Base-by-base conservation (phyloP, 768 basidiomycete genomes). In the Piloderma croceum region DNA sequence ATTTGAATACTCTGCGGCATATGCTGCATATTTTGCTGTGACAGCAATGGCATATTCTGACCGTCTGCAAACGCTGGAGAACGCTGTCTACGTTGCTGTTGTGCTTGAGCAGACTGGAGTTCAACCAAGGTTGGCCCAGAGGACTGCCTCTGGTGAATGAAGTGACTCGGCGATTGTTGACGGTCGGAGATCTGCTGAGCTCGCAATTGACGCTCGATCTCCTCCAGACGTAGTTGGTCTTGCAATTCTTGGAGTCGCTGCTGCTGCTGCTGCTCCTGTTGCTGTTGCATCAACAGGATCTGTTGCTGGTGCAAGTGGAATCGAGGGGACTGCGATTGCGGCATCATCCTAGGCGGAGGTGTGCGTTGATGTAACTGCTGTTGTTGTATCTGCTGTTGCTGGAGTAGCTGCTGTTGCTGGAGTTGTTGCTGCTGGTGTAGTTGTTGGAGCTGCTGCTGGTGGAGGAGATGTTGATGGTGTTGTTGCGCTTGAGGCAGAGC, bases 291-390 rank as follows among this genome's bases (percentile, higher is more conserved):
- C 31, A 80, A 66, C 42, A 83, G 57, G 38, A 79, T 72, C 54
- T 85, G 85, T 34, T 83, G 78, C 43, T 85, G 71, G 53, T 83
- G 80, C 43, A 85, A 83, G 42, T 82, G 74, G 59, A 87, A 84
- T 15, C 83, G 76, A n/a, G 83, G 84, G 3, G 85, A 86, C 50
- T 85, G 84, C 3, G 82, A 79, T 17, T 76, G 73, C 5, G 83
- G 78, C 21, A 77, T 74, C 78, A 86, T 79, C 29, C 83, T 74
- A 21, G 85, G 83, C 21, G 85, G 81, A 2, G 86, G 81, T 0
- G 82, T 81, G 20, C 67, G 69, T 42, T 70, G 71, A 45, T 68
- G 70, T 38, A 70, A 69, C 24, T 63, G 63, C 36, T 69, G 51
- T 10, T 49, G 49, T 7, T 40, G 46, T 10, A 38, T 23, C 18